A percentile compares a stretch with the other conserved stretches of the same genome.
Evolutionary conservation across 352 stramenopile species (phyloP).

Genomic region (Phytopythium montanum): DNA sequence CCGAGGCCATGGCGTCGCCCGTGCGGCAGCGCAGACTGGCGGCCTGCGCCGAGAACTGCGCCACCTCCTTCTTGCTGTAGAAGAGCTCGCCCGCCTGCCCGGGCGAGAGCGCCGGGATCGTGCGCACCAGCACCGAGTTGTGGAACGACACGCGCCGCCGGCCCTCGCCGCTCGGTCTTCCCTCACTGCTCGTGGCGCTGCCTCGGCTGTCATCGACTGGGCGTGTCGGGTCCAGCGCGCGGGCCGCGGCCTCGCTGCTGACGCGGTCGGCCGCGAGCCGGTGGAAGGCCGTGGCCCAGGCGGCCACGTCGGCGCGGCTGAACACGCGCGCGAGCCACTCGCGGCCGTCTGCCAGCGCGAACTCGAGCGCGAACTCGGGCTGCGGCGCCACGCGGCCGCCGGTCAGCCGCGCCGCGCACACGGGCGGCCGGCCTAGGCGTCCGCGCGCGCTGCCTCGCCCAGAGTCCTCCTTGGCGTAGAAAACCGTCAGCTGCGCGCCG

Average conservation of each 20-base stretch:
- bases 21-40: conserved; percentile 49
- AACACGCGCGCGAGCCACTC: conserved; percentile 48
- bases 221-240: conserved; percentile 6
- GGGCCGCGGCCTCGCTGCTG: conserved; percentile 25
- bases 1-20: conserved; percentile 36
- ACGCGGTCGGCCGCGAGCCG: conserved; percentile 29
- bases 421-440: conserved; percentile 11
- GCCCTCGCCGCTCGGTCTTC: conserved; percentile 2
- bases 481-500: conserved; percentile 39
- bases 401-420: conserved; percentile 28
- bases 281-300: conserved; percentile 67
- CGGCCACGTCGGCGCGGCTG: conserved; percentile 45
- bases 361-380: conserved; percentile 45
- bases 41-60: conserved; percentile 52
- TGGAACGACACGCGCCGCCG: conserved; percentile 59
- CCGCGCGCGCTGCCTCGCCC: conserved; percentile 9
- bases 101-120: conserved; percentile 43
- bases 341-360: conserved; percentile 37
- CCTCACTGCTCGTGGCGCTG: no score
- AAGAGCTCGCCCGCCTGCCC: conserved; percentile 56
- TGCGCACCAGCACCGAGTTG: conserved; percentile 49
- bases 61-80: conserved; percentile 60
- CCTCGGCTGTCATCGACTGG: conserved; percentile 20
- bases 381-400: conserved; percentile 38
- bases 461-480: conserved; percentile 52